A percentile compares a stretch with the other conserved stretches of the same genome.
Evolutionary conservation across 2,329 filamentous ascomycete genomes (phyloP).

Genomic region (Proliferodiscus dingleyae): DNA sequence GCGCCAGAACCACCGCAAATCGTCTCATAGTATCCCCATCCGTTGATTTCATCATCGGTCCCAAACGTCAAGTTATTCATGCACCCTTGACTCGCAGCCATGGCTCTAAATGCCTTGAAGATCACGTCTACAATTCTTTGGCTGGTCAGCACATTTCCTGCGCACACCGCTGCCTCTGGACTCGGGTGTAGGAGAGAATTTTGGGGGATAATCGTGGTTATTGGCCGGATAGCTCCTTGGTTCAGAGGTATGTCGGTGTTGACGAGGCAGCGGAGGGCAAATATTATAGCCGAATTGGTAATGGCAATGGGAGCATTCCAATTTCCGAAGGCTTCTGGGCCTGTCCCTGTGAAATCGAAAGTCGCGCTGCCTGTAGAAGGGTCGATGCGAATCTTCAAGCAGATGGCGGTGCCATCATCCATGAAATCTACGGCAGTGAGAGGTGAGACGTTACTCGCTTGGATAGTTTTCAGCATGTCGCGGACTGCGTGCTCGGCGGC

Average conservation of each 20-base stretch:
- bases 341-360: constrained; percentile 72
- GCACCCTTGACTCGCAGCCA: constrained; percentile 71
- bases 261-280: constrained; percentile 73
- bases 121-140: constrained; percentile 79
- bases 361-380: constrained; percentile 64
- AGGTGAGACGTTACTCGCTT: neutral
- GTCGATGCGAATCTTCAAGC: constrained; percentile 67
- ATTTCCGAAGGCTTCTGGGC: constrained; percentile 69
- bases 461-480: constrained; percentile 54
- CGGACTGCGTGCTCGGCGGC: constrained; percentile 72
- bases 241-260: constrained; percentile 78
- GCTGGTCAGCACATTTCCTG: constrained; percentile 72
- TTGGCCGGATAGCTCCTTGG: constrained; percentile 73
- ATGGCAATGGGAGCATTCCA: constrained; percentile 76
- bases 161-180: constrained; percentile 70
- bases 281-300: constrained; percentile 77
- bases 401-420: constrained; percentile 78
- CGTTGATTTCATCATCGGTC: constrained; percentile 55
- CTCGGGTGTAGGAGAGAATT: constrained; percentile 67
- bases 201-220: constrained; percentile 64
- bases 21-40: constrained; percentile 82
- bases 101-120: constrained; percentile 70
- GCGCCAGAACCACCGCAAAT: constrained; percentile 73
- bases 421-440: constrained; percentile 64
- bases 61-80: constrained; percentile 81